These are phyloP conservation scores for Dryadomyces sulphureus DNA, from an alignment of 2,329 filamentous ascomycete genomes.

Conservation along the genomic window DNA sequence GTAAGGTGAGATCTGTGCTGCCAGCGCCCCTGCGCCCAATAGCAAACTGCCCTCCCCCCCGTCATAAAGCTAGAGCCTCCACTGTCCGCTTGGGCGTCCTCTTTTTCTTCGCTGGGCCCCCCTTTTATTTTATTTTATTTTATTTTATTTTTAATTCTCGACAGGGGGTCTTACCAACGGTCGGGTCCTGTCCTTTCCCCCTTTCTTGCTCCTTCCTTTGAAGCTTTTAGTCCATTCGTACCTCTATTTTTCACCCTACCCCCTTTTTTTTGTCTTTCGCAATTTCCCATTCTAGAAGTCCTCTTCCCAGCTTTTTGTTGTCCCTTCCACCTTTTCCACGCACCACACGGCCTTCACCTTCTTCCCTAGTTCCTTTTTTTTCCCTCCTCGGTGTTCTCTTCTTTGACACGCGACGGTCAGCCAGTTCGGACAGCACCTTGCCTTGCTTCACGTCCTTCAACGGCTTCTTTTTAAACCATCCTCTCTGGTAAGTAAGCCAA, in stretches of 20 bases:
- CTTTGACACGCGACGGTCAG: slow-evolving; percentile 5
- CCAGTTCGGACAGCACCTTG: neutral
- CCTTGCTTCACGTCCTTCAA: neutral
- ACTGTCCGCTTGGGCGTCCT: neutral
- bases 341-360: neutral
- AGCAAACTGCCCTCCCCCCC: neutral
- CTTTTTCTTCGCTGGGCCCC: too few species aligned
- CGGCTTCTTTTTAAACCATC: neutral
- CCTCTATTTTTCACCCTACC: slow-evolving; percentile 7
- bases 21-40: neutral
- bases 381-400: neutral
- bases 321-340: slow-evolving; percentile 1
- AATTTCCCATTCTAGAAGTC: slow-evolving; percentile 13
- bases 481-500: neutral
- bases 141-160: slow-evolving; percentile 7
- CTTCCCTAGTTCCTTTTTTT: slow-evolving; percentile 1
- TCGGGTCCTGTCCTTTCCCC: neutral
- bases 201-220: slow-evolving; percentile 1
- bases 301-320: slow-evolving; percentile 5
- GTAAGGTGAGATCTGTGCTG: slow-evolving; percentile 3
- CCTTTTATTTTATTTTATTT: neutral
- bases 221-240: slow-evolving; percentile 2
- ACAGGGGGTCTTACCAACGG: slow-evolving; percentile 6
- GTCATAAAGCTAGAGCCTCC: neutral
- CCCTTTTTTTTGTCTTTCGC: slow-evolving; percentile 10